Percentiles rank a stretch among this genome's conserved stretches.
phyloP scores from a whole-genome alignment of 2,329 filamentous ascomycete species.

The Ophiocordyceps robertsii region DNA sequence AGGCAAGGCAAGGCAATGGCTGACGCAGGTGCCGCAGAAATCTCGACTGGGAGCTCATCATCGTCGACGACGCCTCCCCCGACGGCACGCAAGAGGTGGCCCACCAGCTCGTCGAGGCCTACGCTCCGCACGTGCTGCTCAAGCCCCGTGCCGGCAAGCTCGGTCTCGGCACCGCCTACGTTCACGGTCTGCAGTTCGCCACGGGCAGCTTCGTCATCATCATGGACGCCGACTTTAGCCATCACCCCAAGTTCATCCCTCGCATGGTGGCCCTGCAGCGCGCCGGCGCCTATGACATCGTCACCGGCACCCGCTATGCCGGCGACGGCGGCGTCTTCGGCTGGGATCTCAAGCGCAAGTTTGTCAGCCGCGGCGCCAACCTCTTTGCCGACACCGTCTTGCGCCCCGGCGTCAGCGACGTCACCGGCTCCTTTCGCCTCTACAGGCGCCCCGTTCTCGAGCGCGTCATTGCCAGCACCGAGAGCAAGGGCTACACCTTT shows the following conservation, averaged over 20 bases:
- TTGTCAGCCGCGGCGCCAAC: constrained; percentile 79
- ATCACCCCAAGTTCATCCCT: constrained; percentile 98
- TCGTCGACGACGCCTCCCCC: constrained; percentile 95
- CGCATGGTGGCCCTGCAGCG: constrained; percentile 79
- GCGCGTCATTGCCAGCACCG: constrained; percentile 78
- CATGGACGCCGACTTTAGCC: constrained; percentile 99
- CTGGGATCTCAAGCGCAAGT: constrained; percentile 87
- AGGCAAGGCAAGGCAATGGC: no score
- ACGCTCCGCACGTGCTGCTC: constrained; percentile 66
- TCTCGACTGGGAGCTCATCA: constrained; percentile 92
- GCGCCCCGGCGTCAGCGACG: constrained; percentile 82
- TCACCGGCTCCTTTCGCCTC: constrained; percentile 87
- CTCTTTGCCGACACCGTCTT: constrained; percentile 91
- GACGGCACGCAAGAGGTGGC: constrained; percentile 90
- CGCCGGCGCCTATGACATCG: constrained; percentile 76
- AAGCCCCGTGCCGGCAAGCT: constrained; percentile 88
- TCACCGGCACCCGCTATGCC: constrained; percentile 90
- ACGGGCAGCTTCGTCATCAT: constrained; percentile 96
- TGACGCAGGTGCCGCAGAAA: constrained; percentile 39
- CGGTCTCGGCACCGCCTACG: constrained; percentile 91
- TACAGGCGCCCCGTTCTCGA: constrained; percentile 87
- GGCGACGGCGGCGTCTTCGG: constrained; percentile 82
- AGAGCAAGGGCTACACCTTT: constrained; percentile 96
- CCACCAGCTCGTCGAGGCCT: constrained; percentile 77
- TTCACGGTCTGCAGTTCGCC: constrained; percentile 81